phyloP scores from a whole-genome alignment of 192 early-diverging fungal species.

The Funneliformis geosporum region DNA sequence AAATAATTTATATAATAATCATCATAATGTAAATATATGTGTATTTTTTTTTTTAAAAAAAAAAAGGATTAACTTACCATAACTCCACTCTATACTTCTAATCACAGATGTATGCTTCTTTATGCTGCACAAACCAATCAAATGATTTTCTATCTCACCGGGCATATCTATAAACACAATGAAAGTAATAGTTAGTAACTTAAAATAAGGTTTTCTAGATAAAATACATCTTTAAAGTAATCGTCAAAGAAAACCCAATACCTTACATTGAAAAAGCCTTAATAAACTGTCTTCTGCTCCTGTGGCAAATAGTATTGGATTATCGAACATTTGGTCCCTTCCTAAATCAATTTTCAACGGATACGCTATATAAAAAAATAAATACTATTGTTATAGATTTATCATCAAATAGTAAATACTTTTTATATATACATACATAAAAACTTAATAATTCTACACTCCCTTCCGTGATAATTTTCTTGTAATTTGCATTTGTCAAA shows the following conservation, averaged over 20 bases:
- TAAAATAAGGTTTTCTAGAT: background rate
- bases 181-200: background rate
- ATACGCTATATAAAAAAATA: background rate
- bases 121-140: slow-evolving; percentile 31
- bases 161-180: slow-evolving; percentile 29
- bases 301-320: slow-evolving; percentile 54
- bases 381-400: background rate
- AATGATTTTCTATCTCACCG: slow-evolving; percentile 18
- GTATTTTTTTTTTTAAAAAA: background rate
- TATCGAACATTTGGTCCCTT: background rate
- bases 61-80: slow-evolving; percentile 3
- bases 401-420: background rate
- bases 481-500: slow-evolving; percentile 63
- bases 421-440: slow-evolving; percentile 33
- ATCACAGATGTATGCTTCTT: slow-evolving; percentile 60
- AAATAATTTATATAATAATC: background rate
- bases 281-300: slow-evolving; percentile 59
- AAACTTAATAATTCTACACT: slow-evolving; percentile 47
- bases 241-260: background rate
- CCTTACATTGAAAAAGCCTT: slow-evolving; percentile 56
- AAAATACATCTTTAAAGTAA: background rate
- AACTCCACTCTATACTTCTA: slow-evolving; percentile 46
- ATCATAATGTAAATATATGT: background rate
- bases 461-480: slow-evolving; percentile 63
- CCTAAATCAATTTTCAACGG: background rate